phyloP scores from a whole-genome alignment of 176 grass and related monocot species.

The Oropetium thomaeum region DNA sequence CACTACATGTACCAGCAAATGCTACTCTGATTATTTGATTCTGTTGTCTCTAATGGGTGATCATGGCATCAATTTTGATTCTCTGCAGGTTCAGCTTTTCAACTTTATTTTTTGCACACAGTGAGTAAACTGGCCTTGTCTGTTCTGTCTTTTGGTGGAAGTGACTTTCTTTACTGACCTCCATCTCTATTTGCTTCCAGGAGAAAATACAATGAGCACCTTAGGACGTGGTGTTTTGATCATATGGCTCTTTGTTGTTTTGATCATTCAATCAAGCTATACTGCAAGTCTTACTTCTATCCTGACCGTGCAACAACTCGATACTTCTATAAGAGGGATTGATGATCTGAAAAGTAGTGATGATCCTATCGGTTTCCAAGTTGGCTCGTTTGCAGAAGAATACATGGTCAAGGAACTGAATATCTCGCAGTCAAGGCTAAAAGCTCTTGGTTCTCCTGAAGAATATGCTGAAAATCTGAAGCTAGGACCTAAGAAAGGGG shows the following conservation, averaged over 20 bases:
- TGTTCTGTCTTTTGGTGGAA: conserved; percentile 12
- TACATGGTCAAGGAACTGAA: conserved; percentile 87
- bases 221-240: conserved; percentile 76
- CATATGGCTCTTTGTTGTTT: conserved; percentile 97
- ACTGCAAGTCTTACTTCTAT: conserved; percentile 98
- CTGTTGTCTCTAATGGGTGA: conserved; percentile 14
- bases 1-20: not conserved
- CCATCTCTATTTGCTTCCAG: conserved; percentile 38
- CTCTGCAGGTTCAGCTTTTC: conserved; percentile 97
- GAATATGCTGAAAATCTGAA: conserved; percentile 62
- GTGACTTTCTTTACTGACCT: conserved; percentile 18
- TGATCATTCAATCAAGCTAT: conserved; percentile 96
- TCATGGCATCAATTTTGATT: conserved; percentile 20
- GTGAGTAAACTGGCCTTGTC: conserved; percentile 59
- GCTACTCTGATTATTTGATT: not conserved
- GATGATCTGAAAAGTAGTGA: conserved; percentile 60
- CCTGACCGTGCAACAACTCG: conserved; percentile 87
- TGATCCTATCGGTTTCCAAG: conserved; percentile 83
- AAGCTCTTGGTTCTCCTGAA: conserved; percentile 64
- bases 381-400: conserved; percentile 81
- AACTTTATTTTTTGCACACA: conserved; percentile 94
- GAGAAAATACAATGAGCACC: conserved; percentile 80
- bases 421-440: conserved; percentile 64
- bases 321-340: conserved; percentile 76
- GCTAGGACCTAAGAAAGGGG: conserved; percentile 68